phyloP scores from a whole-genome alignment of 345 rosid species.

The Lepidium sativum region DNA sequence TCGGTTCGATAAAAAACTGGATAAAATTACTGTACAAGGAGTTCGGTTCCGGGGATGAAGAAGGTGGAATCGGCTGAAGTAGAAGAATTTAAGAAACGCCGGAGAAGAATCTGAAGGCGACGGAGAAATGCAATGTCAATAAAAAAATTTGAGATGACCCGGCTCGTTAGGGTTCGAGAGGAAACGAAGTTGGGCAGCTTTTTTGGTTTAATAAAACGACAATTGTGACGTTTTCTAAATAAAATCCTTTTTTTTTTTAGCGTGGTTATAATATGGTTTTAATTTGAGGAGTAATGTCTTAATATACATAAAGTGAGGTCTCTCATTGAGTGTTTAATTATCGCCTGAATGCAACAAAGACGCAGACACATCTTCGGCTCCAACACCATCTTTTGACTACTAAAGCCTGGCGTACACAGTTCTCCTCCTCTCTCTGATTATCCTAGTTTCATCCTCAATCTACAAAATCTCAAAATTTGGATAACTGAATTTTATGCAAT shows the following conservation, averaged over 20 bases:
- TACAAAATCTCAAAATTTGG: no score
- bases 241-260: neutral
- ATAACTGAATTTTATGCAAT: no score
- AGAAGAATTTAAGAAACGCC: neutral
- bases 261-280: no score
- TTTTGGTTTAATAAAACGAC: constrained; percentile 27
- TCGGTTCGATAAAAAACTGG: constrained; percentile 21
- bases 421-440: no score
- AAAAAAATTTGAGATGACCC: constrained; percentile 18
- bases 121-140: constrained; percentile 19
- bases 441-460: no score
- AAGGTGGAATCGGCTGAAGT: constrained; percentile 16
- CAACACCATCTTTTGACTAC: no score
- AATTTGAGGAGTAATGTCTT: no score
- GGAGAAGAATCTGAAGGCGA: constrained; percentile 1
- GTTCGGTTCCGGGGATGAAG: constrained; percentile 22
- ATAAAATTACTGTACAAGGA: constrained; percentile 19
- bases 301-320: no score
- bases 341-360: no score
- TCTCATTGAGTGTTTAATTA: no score
- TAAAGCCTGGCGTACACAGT: no score
- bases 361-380: no score
- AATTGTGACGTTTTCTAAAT: neutral
- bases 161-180: constrained; percentile 31
- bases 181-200: constrained; percentile 23